phyloP scores from a whole-genome alignment of 2,329 filamentous ascomycete genomes.

The Penicillium hesseltinei region DNA sequence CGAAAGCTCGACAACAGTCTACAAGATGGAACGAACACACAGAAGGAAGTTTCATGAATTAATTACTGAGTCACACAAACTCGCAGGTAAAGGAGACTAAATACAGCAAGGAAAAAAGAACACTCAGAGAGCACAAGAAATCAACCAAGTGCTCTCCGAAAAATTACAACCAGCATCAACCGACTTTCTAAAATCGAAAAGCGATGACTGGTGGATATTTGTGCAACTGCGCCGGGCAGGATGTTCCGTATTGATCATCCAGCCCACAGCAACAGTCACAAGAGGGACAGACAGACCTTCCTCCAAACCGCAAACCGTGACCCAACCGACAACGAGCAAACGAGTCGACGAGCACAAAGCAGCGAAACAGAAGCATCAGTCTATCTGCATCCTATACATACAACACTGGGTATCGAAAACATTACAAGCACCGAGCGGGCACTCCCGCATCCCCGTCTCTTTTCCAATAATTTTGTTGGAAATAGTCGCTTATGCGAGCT shows the following conservation, averaged over 20 bases:
- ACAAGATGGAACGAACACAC: not conserved
- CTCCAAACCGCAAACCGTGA: not conserved
- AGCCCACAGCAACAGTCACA: slow-evolving; percentile 1
- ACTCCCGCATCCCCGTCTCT: not conserved
- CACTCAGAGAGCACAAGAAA: not conserved
- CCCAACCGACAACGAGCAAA: slow-evolving; percentile 10
- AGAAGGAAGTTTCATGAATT: slow-evolving; percentile 10
- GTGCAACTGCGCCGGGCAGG: not conserved
- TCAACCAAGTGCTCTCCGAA: not conserved
- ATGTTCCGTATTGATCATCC: slow-evolving; percentile 4
- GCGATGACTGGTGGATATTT: not conserved
- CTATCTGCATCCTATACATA: slow-evolving; percentile 15
- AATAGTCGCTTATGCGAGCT: slow-evolving; percentile 31
- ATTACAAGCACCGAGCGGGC: slow-evolving; percentile 23
- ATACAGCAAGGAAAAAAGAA: slow-evolving; percentile 14
- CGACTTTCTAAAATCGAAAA: not conserved
- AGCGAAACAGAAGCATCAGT: not conserved
- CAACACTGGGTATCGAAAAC: slow-evolving; percentile 36
- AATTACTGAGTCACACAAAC: slow-evolving; percentile 10
- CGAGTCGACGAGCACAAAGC: not conserved
- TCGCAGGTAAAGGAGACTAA: slow-evolving; percentile 13
- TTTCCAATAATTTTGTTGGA: not conserved
- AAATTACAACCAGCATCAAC: slow-evolving; percentile 4
- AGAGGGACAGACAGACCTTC: not conserved
- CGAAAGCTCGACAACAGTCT: not conserved